These are phyloP conservation scores for Xylariaceae sp. DNA, from an alignment of 2,329 filamentous ascomycete species.

Conservation along the genomic window DNA sequence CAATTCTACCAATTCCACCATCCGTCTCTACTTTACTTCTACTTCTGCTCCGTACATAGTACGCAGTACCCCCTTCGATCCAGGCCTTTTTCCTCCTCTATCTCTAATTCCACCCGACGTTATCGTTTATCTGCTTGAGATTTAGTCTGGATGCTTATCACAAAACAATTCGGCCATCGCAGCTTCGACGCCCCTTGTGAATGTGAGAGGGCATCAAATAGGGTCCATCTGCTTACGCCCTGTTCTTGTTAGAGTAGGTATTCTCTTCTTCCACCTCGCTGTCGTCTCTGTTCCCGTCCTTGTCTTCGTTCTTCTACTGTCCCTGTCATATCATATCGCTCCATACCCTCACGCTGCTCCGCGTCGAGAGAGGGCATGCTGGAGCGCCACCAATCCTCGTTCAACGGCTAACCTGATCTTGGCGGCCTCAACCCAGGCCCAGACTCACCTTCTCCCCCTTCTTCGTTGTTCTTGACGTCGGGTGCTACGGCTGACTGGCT, in stretches of 20 bases:
- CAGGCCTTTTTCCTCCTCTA: conserved; percentile 16
- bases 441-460: not conserved
- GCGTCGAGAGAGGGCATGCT: conserved; percentile 5
- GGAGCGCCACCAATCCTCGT: conserved; percentile 2
- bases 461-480: conserved; percentile 22
- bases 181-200: conserved; percentile 8
- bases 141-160: conserved; percentile 11
- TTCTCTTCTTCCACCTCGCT: too few relatives aligned
- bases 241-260: not conserved
- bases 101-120: conserved; percentile 16
- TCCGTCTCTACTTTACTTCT: not conserved
- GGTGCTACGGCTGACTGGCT: conserved; percentile 37
- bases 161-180: conserved; percentile 2
- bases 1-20: conserved; percentile 2
- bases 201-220: conserved; percentile 9
- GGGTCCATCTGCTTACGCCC: conserved; percentile 5
- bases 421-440: not conserved
- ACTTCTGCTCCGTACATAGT: not conserved
- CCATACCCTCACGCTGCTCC: conserved; percentile 8
- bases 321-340: conserved; percentile 3
- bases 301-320: not conserved
- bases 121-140: conserved; percentile 11
- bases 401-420: not conserved
- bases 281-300: not conserved
- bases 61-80: conserved; percentile 14